These are phyloP conservation scores for Cladophialophora immunda DNA, from an alignment of 2,329 filamentous ascomycete species.

Conservation along the genomic window DNA sequence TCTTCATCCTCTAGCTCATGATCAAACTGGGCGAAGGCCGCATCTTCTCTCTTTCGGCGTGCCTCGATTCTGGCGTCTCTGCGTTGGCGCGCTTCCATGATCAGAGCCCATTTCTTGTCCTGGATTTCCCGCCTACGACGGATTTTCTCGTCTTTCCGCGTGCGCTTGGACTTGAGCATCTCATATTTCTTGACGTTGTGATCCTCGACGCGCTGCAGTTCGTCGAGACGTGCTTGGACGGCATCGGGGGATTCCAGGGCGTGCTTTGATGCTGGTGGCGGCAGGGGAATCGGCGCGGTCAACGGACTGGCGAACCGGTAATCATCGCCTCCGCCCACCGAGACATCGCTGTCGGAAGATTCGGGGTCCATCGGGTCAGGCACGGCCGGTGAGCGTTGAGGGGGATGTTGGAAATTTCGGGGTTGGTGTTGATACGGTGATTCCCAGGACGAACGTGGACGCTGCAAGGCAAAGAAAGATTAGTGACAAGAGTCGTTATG, in stretches of 20 bases:
- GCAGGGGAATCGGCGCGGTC: constrained; percentile 36
- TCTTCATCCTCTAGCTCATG: constrained; percentile 41
- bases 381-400: constrained; percentile 21
- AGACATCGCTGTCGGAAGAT: constrained; percentile 40
- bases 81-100: constrained; percentile 39
- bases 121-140: constrained; percentile 37
- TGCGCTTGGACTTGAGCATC: constrained; percentile 37
- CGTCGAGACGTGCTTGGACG: constrained; percentile 36
- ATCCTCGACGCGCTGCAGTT: constrained; percentile 38
- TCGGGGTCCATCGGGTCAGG: constrained; percentile 38
- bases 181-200: constrained; percentile 39
- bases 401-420: constrained; percentile 23
- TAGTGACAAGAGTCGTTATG: constrained; percentile 25
- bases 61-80: constrained; percentile 37
- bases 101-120: constrained; percentile 38
- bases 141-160: constrained; percentile 41
- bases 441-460: constrained; percentile 35
- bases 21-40: constrained; percentile 38
- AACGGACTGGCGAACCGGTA: constrained; percentile 31
- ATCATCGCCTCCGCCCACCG: constrained; percentile 32
- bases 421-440: constrained; percentile 27
- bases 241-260: constrained; percentile 38
- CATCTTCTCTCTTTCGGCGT: constrained; percentile 38
- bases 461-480: constrained; percentile 30
- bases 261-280: constrained; percentile 38